phyloP scores from a whole-genome alignment of 208 protist genomes.

The Trypanosoma rangeli region DNA sequence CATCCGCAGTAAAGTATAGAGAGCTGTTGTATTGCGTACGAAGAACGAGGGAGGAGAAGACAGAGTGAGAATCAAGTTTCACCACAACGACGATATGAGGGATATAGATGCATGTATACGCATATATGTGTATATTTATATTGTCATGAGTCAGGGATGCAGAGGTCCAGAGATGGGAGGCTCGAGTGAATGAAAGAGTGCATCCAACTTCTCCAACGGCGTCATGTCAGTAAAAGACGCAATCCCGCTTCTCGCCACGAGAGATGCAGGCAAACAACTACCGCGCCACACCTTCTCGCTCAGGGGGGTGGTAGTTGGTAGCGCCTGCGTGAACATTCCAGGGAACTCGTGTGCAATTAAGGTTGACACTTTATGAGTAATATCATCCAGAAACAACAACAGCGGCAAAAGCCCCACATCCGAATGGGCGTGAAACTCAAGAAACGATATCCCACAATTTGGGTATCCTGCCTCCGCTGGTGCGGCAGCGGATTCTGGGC shows the following conservation, averaged over 20 bases:
- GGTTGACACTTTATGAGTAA: neutral
- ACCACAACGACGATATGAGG: neutral
- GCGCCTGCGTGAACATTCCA: neutral
- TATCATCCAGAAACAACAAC: constrained; percentile 3
- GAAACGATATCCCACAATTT: neutral
- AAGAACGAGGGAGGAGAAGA: neutral
- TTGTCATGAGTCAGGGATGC: neutral
- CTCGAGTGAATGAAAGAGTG: constrained; percentile 6
- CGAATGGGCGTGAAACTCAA: constrained; percentile 19
- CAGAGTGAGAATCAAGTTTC: neutral
- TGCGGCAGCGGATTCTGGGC: neutral
- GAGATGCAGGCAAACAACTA: neutral
- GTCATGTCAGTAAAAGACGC: neutral
- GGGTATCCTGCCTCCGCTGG: neutral
- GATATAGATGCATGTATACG: no score
- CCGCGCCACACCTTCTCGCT: neutral
- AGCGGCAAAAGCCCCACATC: constrained; percentile 14
- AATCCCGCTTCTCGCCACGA: neutral
- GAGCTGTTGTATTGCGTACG: neutral
- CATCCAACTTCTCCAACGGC: neutral
- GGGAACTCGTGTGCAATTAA: constrained; percentile 10
- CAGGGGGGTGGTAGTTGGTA: neutral
- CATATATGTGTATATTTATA: neutral
- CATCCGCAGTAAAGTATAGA: neutral
- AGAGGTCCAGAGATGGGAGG: neutral